Evolutionary conservation across 2,329 filamentous ascomycete genomes (phyloP), one percentile per base, ranked within the genome.

Genomic region (Colletotrichum scovillei): DNA sequence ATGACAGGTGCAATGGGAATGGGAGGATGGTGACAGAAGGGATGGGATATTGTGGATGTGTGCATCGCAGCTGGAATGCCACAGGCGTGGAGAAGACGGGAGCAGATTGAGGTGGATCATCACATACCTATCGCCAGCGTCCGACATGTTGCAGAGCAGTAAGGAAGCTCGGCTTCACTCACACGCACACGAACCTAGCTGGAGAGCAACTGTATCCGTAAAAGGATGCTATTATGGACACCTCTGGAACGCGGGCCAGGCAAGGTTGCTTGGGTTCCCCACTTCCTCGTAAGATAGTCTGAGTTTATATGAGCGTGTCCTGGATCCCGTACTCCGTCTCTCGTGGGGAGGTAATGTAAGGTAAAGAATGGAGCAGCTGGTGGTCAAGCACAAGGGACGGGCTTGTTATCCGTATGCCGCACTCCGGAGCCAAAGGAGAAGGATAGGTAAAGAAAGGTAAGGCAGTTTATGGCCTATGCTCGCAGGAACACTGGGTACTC

Each of bases 91-190:
- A 42, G 53, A 35, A 58, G 14, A 19, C 38, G 38, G 38, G 62
- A 52, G 60, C 46, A 28, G 53, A 59, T 49, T 49, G 42, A 49
- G 42, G 42, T 49, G 42, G 42, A 26, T 63, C 30, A 42, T 49
- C 62, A 77, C 80, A 76, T 79, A 83, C 82, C 79, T 81, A 46
- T 82, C 81, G 71, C 80, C 80, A 64, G 78, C 74, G 38, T 83
- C 82, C 64, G 81, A 83, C 82, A 83, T 83, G 74, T 72, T 79
- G 69, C 52, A 57, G 67, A 70, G 22, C 38, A 69, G 46, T 49
- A 26, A n/a, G 64, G 59, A 56, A 69, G 70, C 66, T 59, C 57
- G 63, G 69, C 69, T 67, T 67, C 56, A 16, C 24, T 42, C 38
- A 26, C 26, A 42, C 38, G 19, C 38, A 42, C 38, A 16, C 16